Conservation (phyloP, 768 basidiomycete genomes). For the Trametes sanguinea region DNA sequence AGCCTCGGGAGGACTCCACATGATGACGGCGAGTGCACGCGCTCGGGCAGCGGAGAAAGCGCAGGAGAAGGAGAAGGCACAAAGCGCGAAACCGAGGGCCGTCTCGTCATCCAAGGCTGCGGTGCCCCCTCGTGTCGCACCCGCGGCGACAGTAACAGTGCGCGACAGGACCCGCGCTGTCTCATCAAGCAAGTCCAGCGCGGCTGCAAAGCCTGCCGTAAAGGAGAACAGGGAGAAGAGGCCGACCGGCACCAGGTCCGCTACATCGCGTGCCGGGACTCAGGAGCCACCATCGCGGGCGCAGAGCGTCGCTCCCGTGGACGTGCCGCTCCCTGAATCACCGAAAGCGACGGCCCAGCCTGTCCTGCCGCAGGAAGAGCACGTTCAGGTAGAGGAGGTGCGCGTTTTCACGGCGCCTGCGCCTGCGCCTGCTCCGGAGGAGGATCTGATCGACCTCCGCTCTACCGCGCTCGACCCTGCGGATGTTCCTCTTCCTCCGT, state of each 20-base stretch:
- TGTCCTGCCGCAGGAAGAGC: not conserved
- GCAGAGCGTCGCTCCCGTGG: constrained; percentile 9
- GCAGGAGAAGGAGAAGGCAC: constrained; percentile 12
- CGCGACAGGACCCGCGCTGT: constrained; percentile 8
- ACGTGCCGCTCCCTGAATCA: constrained; percentile 19
- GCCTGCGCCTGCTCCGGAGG: not conserved
- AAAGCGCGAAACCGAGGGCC: not conserved
- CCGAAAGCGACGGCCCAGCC: not conserved
- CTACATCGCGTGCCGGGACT: constrained; percentile 6
- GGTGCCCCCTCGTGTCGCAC: not conserved
- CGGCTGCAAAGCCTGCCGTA: not conserved
- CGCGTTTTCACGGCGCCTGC: not conserved
- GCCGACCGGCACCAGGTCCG: not conserved
- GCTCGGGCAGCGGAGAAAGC: constrained; percentile 6
- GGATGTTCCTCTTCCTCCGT: constrained; percentile 6
- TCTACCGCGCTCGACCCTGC: not conserved
- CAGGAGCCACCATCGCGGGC: constrained; percentile 9
- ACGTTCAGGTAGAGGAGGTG: not conserved
- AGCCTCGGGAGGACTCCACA: not conserved
- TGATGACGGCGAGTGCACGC: constrained; percentile 15
- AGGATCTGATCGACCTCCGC: not conserved
- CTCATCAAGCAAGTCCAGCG: not conserved
- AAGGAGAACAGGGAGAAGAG: not conserved
- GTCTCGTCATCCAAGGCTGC: not conserved
- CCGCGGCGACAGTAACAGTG: constrained; percentile 10